Evolutionary conservation across 225 moss, liverwort and hornwort genomes (phyloP), one percentile per base, ranked within the genome.

Genomic region (Physcomitrellopsis africana): DNA sequence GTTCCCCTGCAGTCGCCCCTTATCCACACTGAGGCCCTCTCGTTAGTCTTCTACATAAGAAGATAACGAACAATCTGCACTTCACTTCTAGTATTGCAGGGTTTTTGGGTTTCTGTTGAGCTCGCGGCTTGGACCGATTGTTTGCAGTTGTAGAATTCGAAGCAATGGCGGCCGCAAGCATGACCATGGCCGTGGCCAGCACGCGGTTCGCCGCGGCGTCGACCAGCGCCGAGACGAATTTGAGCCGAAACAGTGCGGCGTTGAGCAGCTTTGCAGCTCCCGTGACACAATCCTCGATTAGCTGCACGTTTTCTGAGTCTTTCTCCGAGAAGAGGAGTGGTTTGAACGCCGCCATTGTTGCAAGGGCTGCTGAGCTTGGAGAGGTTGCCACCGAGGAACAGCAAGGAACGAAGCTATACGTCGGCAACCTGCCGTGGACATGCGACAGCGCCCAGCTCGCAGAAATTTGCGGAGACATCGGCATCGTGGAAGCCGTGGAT

Each of bases 391-490:
- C 22, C 11, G 74, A 65, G 51, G 51, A 8, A 46, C 58, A 70
- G 63, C 74, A 60, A 17, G 91, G 87, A n/a, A 76, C 86, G 16
- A 94, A 94, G 81, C 75, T 94, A 7, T 94, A 94, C n/a, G 86
- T 94, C 0, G 94, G 94, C 0, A 94, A 94, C 68, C 67, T 94
- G 77, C 94, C 94, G 3, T 94, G 92, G 90, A 69, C 80, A 51
- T 83, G 82, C 9, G 84, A 91, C 65, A 92, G 92, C 62, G 45
- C 82, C 60, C 81, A 90, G 73, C 71, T 94, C n/a, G 91, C 94
- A 0, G 91, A 90, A 67, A 65, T 85, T 24, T 94, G 91, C 72
- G 85, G 90, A 67, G 85, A 88, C 0, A 24, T 61, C 7, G 92
- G 91, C 9, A 81, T 69, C 8, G 91, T 92, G 29, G 91, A 90